A percentile compares a stretch with the other conserved stretches of the same genome.
These are phyloP conservation scores for Eucalyptus fibrosa DNA, from an alignment of 345 rosid species.

Conservation along the genomic window DNA sequence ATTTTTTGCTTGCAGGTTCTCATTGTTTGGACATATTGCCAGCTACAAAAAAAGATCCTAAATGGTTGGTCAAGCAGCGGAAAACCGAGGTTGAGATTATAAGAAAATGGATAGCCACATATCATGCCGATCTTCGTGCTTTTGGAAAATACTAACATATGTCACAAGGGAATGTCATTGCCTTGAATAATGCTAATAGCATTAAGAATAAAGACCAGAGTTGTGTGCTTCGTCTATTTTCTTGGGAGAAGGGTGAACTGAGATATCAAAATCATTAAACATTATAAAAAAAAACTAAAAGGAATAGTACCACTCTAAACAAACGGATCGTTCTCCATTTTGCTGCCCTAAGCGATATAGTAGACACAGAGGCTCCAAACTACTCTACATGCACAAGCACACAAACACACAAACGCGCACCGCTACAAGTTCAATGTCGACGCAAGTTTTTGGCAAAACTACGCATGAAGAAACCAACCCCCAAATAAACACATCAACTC, in stretches of 20 bases:
- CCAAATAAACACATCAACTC: no score
- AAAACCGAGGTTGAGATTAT: slow-evolving; percentile 14
- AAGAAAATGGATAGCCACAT: slow-evolving; percentile 15
- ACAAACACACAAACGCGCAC: no score
- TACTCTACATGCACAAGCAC: no score
- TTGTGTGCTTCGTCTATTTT: neutral
- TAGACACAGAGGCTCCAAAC: no score
- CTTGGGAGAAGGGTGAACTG: neutral
- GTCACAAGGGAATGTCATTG: neutral
- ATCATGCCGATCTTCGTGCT: neutral
- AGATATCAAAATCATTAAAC: neutral
- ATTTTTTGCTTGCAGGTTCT: slow-evolving; percentile 6
- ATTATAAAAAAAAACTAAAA: neutral
- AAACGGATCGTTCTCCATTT: no score
- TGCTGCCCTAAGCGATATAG: no score
- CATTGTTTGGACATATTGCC: slow-evolving; percentile 26
- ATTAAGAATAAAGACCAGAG: neutral
- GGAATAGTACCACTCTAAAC: neutral
- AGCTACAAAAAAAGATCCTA: slow-evolving; percentile 5
- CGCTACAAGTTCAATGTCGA: no score
- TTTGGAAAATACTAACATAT: neutral
- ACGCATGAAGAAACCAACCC: no score
- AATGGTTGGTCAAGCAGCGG: slow-evolving; percentile 21
- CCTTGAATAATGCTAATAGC: neutral
- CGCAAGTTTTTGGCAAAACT: no score